Evolutionary conservation across 73 alveolate species (phyloP).

Genomic region (Effrenium voratum): DNA sequence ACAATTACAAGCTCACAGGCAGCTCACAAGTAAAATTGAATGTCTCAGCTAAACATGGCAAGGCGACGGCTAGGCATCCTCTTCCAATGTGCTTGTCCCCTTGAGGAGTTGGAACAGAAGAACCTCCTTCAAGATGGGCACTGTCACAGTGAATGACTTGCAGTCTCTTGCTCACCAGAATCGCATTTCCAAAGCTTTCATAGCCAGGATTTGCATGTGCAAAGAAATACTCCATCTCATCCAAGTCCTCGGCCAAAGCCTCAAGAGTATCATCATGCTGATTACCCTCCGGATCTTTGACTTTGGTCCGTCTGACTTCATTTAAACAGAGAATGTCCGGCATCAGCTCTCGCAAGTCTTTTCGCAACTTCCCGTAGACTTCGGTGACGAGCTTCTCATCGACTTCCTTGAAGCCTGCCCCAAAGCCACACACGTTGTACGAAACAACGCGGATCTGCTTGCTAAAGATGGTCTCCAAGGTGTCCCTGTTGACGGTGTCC

Average conservation of each 20-base stretch:
- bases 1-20: neutral
- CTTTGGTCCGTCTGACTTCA: neutral
- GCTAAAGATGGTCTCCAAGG: too few relatives aligned
- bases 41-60: neutral
- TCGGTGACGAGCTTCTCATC: conserved; percentile 27
- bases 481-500: too few relatives aligned
- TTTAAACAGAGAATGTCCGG: conserved; percentile 50
- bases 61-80: conserved; percentile 45
- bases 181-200: conserved; percentile 60
- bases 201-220: conserved; percentile 83
- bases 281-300: conserved; percentile 22
- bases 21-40: neutral
- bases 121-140: conserved; percentile 58
- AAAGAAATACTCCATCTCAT: conserved; percentile 64
- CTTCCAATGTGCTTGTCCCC: conserved; percentile 52
- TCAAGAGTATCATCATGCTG: conserved; percentile 36
- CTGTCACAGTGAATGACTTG: conserved; percentile 62
- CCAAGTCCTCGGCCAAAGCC: conserved; percentile 59
- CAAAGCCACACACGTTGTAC: conserved; percentile 67
- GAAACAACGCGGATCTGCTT: conserved; percentile 59
- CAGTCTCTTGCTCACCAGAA: conserved; percentile 44
- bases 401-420: conserved; percentile 52
- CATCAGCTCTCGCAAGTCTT: conserved; percentile 31
- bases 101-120: conserved; percentile 21
- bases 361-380: conserved; percentile 53